Evolutionary conservation across 352 stramenopile genomes (phyloP).

Genomic region (Nothophytophthora sp.): DNA sequence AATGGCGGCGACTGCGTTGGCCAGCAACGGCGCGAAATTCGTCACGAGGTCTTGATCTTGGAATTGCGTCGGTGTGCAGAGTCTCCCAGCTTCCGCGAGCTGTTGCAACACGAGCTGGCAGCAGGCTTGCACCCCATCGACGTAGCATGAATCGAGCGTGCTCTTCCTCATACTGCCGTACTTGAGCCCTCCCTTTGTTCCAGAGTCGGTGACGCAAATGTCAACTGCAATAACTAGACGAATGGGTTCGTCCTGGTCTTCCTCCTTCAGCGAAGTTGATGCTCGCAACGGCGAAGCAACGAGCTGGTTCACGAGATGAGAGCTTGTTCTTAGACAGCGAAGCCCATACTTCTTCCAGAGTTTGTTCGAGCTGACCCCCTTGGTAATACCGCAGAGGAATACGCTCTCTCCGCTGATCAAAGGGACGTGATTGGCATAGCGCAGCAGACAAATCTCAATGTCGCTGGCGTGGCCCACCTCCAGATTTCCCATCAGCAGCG

Average conservation of each 20-base stretch:
- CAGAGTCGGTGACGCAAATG: conserved; percentile 27
- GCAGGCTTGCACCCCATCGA: conserved; percentile 32
- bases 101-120: conserved; percentile 48
- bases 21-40: conserved; percentile 56
- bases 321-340: conserved; percentile 30
- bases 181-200: conserved; percentile 26
- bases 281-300: conserved; percentile 30
- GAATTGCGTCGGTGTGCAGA: conserved; percentile 52
- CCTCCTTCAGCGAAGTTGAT: conserved; percentile 1
- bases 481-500: conserved; percentile 31
- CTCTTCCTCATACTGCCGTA: conserved; percentile 61
- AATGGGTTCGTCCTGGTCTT: conserved; percentile 3
- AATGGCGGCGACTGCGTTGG: conserved; percentile 47
- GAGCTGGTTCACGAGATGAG: conserved; percentile 55
- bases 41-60: conserved; percentile 54
- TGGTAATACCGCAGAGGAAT: conserved; percentile 52
- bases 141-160: conserved; percentile 50
- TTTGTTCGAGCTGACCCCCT: conserved; percentile 35
- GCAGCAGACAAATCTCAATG: conserved; percentile 66
- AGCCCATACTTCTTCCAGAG: conserved; percentile 65
- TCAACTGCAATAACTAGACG: conserved; percentile 60
- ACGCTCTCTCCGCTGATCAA: conserved; percentile 65
- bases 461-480: conserved; percentile 7
- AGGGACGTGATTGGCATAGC: conserved; percentile 76
- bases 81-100: conserved; percentile 35